phyloP scores from a whole-genome alignment of 73 alveolate species.

The Paramecium biaurelia region DNA sequence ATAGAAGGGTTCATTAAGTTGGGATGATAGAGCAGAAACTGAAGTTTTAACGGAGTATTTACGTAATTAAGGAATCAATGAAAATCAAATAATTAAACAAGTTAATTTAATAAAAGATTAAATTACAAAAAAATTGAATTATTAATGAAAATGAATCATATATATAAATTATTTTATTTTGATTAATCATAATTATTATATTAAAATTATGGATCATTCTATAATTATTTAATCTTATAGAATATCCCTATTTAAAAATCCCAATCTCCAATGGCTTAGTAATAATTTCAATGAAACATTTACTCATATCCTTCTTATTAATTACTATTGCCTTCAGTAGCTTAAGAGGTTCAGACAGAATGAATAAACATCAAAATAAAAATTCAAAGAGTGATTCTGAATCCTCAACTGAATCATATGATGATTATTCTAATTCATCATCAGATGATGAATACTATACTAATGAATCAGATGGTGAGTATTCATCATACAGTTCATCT shows the following conservation, averaged over 20 bases:
- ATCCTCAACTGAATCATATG: not conserved
- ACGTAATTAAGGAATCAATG: not conserved
- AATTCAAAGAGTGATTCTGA: not conserved
- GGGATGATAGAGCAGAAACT: slow-evolving; percentile 53
- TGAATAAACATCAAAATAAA: not conserved
- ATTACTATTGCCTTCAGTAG: not conserved
- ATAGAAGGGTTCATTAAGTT: not conserved
- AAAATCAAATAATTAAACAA: not conserved
- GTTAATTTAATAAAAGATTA: not conserved
- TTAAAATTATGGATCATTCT: not conserved
- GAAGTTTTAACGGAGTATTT: not conserved
- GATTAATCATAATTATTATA: not conserved
- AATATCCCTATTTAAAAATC: not conserved
- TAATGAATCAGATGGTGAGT: not conserved
- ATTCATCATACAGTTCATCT: not conserved
- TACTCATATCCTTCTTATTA: not conserved
- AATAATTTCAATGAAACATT: not conserved
- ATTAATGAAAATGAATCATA: not conserved
- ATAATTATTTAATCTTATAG: not conserved
- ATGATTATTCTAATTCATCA: not conserved
- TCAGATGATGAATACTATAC: not conserved
- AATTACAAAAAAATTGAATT: not conserved
- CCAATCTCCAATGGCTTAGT: not conserved
- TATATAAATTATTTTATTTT: not conserved
- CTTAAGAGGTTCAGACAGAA: not conserved